A percentile compares a stretch with the other conserved stretches of the same genome.
Conservation (phyloP, 345 rosid genomes). For the Dipteronia sinensis region DNA sequence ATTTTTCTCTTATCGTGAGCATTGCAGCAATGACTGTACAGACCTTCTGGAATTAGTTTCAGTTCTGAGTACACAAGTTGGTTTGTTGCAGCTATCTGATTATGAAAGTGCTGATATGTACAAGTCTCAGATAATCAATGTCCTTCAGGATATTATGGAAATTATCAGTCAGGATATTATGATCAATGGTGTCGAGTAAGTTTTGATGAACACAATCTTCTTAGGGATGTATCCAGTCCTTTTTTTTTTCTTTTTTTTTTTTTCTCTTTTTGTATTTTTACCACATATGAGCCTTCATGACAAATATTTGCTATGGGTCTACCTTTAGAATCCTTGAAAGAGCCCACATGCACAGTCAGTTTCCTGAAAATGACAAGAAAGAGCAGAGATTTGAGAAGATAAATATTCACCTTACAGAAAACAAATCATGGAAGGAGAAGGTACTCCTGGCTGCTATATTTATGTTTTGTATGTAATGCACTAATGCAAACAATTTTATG, state of each 20-base stretch:
- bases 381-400: slow-evolving; percentile 83
- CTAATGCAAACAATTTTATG: slow-evolving; percentile 7
- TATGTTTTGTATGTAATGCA: slow-evolving; percentile 10
- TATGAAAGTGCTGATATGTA: slow-evolving; percentile 35
- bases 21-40: neutral
- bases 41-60: neutral
- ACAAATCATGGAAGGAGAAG: slow-evolving; percentile 68
- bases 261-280: slow-evolving; percentile 14
- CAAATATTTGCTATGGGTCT: slow-evolving; percentile 22
- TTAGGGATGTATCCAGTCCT: neutral
- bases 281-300: slow-evolving; percentile 12
- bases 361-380: slow-evolving; percentile 35
- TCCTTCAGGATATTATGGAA: slow-evolving; percentile 93
- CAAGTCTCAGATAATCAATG: slow-evolving; percentile 77
- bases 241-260: slow-evolving; percentile 1
- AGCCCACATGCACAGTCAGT: slow-evolving; percentile 28
- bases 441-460: slow-evolving; percentile 34
- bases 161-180: slow-evolving; percentile 77
- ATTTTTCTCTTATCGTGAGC: slow-evolving; percentile 13
- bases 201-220: slow-evolving; percentile 24
- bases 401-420: slow-evolving; percentile 27
- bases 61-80: slow-evolving; percentile 11
- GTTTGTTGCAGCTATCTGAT: slow-evolving; percentile 52
- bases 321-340: slow-evolving; percentile 59
- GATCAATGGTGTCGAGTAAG: slow-evolving; percentile 76